phyloP scores from a whole-genome alignment of 768 basidiomycete species.

The Hygrophorus russula region DNA sequence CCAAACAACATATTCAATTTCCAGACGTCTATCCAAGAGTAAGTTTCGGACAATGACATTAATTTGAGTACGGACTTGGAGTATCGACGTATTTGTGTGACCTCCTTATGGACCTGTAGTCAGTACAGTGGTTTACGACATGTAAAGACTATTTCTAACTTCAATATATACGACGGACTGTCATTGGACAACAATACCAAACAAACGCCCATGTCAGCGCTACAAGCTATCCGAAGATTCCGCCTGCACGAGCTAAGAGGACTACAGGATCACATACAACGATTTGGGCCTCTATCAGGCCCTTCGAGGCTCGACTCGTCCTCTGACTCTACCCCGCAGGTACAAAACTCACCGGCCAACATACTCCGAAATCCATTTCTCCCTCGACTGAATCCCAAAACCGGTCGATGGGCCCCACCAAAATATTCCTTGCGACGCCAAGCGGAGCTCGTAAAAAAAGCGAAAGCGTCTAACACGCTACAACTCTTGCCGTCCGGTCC shows the following conservation, averaged over 20 bases:
- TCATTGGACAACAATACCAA: too few relatives aligned
- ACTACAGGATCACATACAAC: constrained; percentile 21
- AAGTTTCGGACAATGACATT: neutral
- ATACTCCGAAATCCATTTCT: constrained; percentile 61
- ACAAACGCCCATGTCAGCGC: constrained; percentile 5
- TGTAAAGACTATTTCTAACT: too few relatives aligned
- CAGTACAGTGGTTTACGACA: too few relatives aligned
- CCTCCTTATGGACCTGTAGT: too few relatives aligned
- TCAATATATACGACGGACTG: too few relatives aligned
- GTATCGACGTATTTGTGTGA: too few relatives aligned
- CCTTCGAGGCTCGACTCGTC: constrained; percentile 14
- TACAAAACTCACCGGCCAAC: constrained; percentile 10
- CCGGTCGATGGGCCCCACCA: constrained; percentile 57
- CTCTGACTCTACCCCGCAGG: constrained; percentile 4
- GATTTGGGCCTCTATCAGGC: constrained; percentile 23
- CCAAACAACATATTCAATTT: constrained; percentile 29
- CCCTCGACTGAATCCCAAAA: constrained; percentile 44
- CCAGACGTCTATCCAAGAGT: constrained; percentile 21
- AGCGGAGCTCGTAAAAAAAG: constrained; percentile 67
- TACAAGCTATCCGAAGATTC: constrained; percentile 31
- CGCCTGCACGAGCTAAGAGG: constrained; percentile 33
- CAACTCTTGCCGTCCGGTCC: constrained; percentile 60
- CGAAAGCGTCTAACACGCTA: constrained; percentile 35
- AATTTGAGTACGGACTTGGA: constrained; percentile 9
- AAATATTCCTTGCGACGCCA: constrained; percentile 68